Percentiles rank a stretch among this genome's conserved stretches.
These are phyloP conservation scores for Diaporthe nobilis DNA, from an alignment of 2,329 filamentous ascomycete species.

Conservation along the genomic window DNA sequence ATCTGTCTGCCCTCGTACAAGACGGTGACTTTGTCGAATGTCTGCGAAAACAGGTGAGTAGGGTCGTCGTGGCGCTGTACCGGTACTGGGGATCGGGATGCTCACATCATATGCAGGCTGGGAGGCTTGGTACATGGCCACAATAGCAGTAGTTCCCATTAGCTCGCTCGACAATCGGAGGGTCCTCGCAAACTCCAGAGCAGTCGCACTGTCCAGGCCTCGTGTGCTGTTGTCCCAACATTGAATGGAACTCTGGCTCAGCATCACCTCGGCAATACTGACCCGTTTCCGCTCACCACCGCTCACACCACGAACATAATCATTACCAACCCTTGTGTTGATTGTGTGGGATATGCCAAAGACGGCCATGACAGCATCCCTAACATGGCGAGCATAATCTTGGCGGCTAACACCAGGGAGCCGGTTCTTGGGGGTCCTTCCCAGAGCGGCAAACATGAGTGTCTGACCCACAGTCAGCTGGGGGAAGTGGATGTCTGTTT, in stretches of 20 bases:
- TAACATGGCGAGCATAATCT: constrained; percentile 72
- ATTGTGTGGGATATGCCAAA: constrained; percentile 81
- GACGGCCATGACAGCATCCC: constrained; percentile 82
- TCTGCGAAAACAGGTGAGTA: background rate
- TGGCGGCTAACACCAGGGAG: constrained; percentile 69
- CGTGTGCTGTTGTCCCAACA: constrained; percentile 82
- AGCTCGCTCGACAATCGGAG: constrained; percentile 78
- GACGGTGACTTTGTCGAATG: constrained; percentile 71
- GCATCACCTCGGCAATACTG: constrained; percentile 72
- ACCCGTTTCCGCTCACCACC: constrained; percentile 81
- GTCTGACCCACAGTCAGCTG: constrained; percentile 84
- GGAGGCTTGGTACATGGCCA: constrained; percentile 82
- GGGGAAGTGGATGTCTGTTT: constrained; percentile 87
- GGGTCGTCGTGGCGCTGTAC: background rate
- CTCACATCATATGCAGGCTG: constrained; percentile 72
- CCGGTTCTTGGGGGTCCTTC: constrained; percentile 73
- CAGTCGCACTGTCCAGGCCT: constrained; percentile 82
- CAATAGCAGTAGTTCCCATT: constrained; percentile 74
- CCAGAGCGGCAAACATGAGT: constrained; percentile 81
- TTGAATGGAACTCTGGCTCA: constrained; percentile 72
- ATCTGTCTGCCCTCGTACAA: constrained; percentile 74
- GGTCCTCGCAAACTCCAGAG: constrained; percentile 81
- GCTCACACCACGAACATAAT: constrained; percentile 80
- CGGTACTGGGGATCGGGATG: background rate
- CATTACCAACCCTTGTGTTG: constrained; percentile 81